Evolutionary conservation across 495 filamentous ascomycete genomes (phyloP).

Genomic region (Xylaria grammica): DNA sequence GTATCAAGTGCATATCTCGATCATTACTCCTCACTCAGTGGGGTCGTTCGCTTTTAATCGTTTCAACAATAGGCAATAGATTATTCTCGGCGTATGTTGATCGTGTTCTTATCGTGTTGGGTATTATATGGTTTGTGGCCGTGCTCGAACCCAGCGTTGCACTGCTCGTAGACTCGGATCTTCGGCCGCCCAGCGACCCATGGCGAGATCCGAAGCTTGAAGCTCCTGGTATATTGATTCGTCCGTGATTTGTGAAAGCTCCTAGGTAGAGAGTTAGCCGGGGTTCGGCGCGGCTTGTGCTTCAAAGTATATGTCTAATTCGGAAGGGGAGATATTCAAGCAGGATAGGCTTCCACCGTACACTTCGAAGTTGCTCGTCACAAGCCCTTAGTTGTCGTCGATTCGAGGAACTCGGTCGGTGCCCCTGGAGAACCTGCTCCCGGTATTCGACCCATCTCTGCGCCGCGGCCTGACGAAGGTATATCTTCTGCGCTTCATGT

Average conservation of each 20-base stretch:
- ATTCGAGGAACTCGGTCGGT: slow-evolving; percentile 63
- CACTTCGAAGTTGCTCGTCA: slow-evolving; percentile 65
- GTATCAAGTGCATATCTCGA: background rate
- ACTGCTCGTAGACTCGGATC: slow-evolving; percentile 64
- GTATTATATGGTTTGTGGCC: slow-evolving; percentile 37
- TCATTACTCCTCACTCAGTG: slow-evolving; percentile 9
- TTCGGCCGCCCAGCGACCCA: slow-evolving; percentile 76
- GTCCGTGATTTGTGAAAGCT: slow-evolving; percentile 70
- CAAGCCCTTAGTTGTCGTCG: slow-evolving; percentile 61
- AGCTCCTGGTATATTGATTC: slow-evolving; percentile 69
- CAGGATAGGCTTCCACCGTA: slow-evolving; percentile 45
- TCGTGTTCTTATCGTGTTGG: slow-evolving; percentile 13
- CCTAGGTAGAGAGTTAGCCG: slow-evolving; percentile 51
- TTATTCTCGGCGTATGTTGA: slow-evolving; percentile 10
- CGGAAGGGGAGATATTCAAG: background rate
- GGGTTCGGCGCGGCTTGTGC: background rate
- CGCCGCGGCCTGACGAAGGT: slow-evolving; percentile 76
- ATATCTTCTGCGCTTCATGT: slow-evolving; percentile 85
- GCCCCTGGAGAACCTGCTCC: slow-evolving; percentile 67
- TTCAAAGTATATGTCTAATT: background rate
- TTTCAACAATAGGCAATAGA: slow-evolving; percentile 5
- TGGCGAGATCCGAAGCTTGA: slow-evolving; percentile 63
- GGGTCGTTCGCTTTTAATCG: slow-evolving; percentile 5
- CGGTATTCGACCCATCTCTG: slow-evolving; percentile 81
- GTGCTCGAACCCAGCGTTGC: slow-evolving; percentile 56